Evolutionary conservation across 164 flowering plant species (phyloP).

Genomic region (Vitis rupestris): DNA sequence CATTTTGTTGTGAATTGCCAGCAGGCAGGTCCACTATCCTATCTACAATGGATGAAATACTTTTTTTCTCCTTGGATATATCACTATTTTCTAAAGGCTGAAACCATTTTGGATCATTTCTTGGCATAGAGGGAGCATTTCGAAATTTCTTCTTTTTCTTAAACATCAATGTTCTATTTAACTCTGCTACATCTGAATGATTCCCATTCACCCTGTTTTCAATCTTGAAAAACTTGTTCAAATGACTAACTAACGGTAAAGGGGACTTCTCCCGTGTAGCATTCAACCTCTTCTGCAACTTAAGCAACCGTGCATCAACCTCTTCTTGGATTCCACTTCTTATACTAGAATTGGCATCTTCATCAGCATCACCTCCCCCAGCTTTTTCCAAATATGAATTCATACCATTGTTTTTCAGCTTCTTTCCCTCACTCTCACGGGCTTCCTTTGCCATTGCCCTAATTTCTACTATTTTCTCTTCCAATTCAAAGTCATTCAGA

Average conservation of each 20-base stretch:
- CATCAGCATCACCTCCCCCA: slow-evolving; percentile 21
- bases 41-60: background rate
- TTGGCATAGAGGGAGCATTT: slow-evolving; percentile 14
- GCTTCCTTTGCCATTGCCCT: slow-evolving; percentile 73
- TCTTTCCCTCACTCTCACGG: slow-evolving; percentile 47
- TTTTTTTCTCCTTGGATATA: slow-evolving; percentile 2
- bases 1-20: slow-evolving; percentile 3
- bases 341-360: slow-evolving; percentile 10
- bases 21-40: background rate
- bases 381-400: slow-evolving; percentile 10
- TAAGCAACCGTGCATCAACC: slow-evolving; percentile 47
- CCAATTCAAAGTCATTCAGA: slow-evolving; percentile 35
- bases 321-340: slow-evolving; percentile 50
- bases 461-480: slow-evolving; percentile 55
- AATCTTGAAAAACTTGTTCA: slow-evolving; percentile 20
- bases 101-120: slow-evolving; percentile 51
- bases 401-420: slow-evolving; percentile 16
- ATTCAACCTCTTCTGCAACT: slow-evolving; percentile 41
- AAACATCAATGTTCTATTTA: slow-evolving; percentile 28
- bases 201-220: slow-evolving; percentile 16
- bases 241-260: slow-evolving; percentile 9
- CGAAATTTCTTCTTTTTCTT: slow-evolving; percentile 43
- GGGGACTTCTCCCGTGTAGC: slow-evolving; percentile 21
- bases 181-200: slow-evolving; percentile 21
- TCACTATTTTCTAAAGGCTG: slow-evolving; percentile 11